These are phyloP conservation scores for Lachancea nothofagi DNA, from an alignment of 805 yeast genomes.

Conservation along the genomic window DNA sequence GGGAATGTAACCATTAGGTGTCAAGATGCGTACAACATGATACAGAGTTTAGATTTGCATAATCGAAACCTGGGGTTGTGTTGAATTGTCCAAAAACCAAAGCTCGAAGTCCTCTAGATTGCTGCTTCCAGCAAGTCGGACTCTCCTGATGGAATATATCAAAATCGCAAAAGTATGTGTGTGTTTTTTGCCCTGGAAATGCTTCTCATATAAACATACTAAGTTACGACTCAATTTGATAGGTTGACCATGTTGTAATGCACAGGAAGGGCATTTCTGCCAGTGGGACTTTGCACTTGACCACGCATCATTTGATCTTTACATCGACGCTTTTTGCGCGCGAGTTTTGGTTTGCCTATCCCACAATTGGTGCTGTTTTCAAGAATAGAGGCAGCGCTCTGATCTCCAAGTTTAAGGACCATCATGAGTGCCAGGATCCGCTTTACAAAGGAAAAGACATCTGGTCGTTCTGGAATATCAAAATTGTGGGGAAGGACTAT, in stretches of 20 bases:
- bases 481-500: constrained; percentile 79
- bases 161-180: constrained; percentile 45
- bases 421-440: constrained; percentile 16
- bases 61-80: too few relatives aligned
- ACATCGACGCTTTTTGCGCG: constrained; percentile 36
- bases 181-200: neutral
- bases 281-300: constrained; percentile 60
- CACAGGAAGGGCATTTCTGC: constrained; percentile 51
- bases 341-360: constrained; percentile 91
- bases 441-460: constrained; percentile 26
- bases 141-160: constrained; percentile 45
- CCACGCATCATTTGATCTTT: constrained; percentile 73
- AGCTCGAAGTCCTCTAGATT: neutral
- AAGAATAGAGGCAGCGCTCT: constrained; percentile 50
- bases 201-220: constrained; percentile 9
- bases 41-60: too few relatives aligned
- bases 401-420: constrained; percentile 21
- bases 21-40: too few relatives aligned
- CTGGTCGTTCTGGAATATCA: constrained; percentile 45
- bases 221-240: constrained; percentile 4
- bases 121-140: neutral
- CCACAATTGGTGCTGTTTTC: constrained; percentile 62
- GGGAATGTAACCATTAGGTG: too few relatives aligned
- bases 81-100: neutral
- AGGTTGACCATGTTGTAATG: constrained; percentile 47